These are phyloP conservation scores for Sindora glabra DNA, from an alignment of 306 rosid species.

Conservation along the genomic window DNA sequence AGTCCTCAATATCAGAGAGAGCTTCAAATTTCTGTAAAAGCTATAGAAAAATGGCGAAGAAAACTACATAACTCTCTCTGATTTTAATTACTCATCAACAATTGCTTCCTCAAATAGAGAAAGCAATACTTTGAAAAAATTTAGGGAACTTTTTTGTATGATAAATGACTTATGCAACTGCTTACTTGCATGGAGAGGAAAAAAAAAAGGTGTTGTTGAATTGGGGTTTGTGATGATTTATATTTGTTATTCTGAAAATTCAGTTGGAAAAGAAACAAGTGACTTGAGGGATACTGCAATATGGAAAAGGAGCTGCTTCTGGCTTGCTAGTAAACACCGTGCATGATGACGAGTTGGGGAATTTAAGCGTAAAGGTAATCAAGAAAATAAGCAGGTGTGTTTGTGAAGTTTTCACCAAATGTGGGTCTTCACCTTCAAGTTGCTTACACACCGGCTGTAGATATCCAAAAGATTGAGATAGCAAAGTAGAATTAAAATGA, in stretches of 20 bases:
- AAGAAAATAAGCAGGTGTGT: conserved; percentile 38
- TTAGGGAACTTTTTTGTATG: not conserved
- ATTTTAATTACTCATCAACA: not conserved
- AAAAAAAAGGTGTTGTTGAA: conserved; percentile 15
- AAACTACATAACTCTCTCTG: too few species aligned
- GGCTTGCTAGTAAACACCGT: too few species aligned
- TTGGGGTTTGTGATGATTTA: conserved; percentile 29
- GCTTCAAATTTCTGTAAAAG: too few species aligned
- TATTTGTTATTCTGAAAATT: conserved; percentile 7
- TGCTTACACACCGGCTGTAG: conserved; percentile 28
- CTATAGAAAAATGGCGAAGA: too few species aligned
- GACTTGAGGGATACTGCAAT: conserved; percentile 30
- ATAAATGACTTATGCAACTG: too few species aligned
- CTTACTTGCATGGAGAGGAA: conserved; percentile 52
- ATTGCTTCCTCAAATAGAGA: too few species aligned
- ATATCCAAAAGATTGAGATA: conserved; percentile 4
- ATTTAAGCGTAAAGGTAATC: conserved; percentile 30
- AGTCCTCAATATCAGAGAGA: too few species aligned
- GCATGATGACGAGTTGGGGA: conserved; percentile 45
- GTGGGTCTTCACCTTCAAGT: conserved; percentile 67
- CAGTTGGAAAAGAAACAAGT: conserved; percentile 26
- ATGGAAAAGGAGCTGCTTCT: conserved; percentile 5
- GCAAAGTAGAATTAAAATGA: conserved; percentile 2
- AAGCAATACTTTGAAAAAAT: not conserved
- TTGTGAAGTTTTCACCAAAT: conserved; percentile 75